Evolutionary conservation across 148 eudicot species (phyloP).

Genomic region (Camellia japonica): DNA sequence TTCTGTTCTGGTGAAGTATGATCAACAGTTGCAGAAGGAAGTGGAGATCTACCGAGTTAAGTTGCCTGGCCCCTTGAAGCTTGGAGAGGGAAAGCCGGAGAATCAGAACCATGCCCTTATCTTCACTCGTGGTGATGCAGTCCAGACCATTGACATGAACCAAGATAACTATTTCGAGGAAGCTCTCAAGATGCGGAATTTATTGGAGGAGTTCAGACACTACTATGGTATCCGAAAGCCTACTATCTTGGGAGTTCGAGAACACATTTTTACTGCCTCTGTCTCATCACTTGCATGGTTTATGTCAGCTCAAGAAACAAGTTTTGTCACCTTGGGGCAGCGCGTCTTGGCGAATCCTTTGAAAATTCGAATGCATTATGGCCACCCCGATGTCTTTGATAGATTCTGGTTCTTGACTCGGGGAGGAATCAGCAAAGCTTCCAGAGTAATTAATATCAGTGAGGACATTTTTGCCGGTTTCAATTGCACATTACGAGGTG

Average conservation of each 20-base stretch:
- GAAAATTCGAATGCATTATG: conserved; percentile 92
- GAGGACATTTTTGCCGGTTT: conserved; percentile 70
- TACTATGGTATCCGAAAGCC: conserved; percentile 73
- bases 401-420: conserved; percentile 81
- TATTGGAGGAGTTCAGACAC: conserved; percentile 63
- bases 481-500: conserved; percentile 52
- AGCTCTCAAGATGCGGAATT: conserved; percentile 78
- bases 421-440: conserved; percentile 72
- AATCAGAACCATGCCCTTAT: conserved; percentile 88
- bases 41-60: conserved; percentile 79
- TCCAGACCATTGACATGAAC: conserved; percentile 92
- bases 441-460: conserved; percentile 51
- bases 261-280: conserved; percentile 81
- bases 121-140: conserved; percentile 86
- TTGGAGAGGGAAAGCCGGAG: conserved; percentile 93
- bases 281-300: conserved; percentile 89
- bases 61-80: conserved; percentile 83
- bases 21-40: conserved; percentile 62
- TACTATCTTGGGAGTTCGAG: conserved; percentile 83
- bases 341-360: conserved; percentile 80
- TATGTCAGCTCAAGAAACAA: conserved; percentile 85
- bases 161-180: conserved; percentile 93
- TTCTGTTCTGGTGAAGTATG: conserved; percentile 90
- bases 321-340: conserved; percentile 88
- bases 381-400: conserved; percentile 94